Evolutionary conservation across 2,329 filamentous ascomycete species (phyloP).

Genomic region (Pezicula radicicola): DNA sequence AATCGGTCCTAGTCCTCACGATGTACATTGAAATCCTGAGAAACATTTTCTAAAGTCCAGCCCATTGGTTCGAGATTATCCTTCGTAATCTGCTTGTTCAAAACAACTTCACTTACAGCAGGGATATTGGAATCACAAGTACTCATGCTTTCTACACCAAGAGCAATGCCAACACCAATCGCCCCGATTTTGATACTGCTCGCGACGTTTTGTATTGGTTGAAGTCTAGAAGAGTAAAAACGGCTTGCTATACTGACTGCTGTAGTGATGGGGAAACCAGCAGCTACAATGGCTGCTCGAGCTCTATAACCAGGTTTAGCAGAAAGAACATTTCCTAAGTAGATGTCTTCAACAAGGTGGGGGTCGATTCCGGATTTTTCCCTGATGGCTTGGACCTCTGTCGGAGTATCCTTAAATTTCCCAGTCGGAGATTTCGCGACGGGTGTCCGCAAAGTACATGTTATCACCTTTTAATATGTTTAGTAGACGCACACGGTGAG

Average conservation of each 20-base stretch:
- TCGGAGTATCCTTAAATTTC: slow-evolving; percentile 87
- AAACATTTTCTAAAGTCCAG: slow-evolving; percentile 88
- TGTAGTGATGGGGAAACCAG: slow-evolving; percentile 80
- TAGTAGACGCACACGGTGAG: neutral
- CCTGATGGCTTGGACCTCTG: slow-evolving; percentile 39
- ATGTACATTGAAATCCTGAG: slow-evolving; percentile 71
- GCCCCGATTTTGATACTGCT: slow-evolving; percentile 87
- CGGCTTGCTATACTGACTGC: slow-evolving; percentile 84
- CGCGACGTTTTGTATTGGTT: slow-evolving; percentile 88
- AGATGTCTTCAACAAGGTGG: slow-evolving; percentile 81
- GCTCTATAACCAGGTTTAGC: slow-evolving; percentile 91
- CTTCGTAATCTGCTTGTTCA: slow-evolving; percentile 71
- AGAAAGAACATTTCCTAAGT: slow-evolving; percentile 85
- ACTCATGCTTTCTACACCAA: slow-evolving; percentile 96
- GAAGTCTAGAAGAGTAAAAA: slow-evolving; percentile 89
- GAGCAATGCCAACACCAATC: slow-evolving; percentile 90
- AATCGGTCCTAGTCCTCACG: slow-evolving; percentile 80
- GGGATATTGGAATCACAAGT: slow-evolving; percentile 75
- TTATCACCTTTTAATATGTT: slow-evolving; percentile 66
- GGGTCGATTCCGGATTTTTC: slow-evolving; percentile 52
- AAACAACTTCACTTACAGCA: slow-evolving; percentile 83
- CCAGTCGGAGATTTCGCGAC: slow-evolving; percentile 91
- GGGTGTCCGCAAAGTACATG: slow-evolving; percentile 82
- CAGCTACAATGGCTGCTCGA: slow-evolving; percentile 83
- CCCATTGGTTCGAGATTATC: slow-evolving; percentile 99